Conservation (phyloP, 129 eudicot species). For the Flaveria robusta region DNA sequence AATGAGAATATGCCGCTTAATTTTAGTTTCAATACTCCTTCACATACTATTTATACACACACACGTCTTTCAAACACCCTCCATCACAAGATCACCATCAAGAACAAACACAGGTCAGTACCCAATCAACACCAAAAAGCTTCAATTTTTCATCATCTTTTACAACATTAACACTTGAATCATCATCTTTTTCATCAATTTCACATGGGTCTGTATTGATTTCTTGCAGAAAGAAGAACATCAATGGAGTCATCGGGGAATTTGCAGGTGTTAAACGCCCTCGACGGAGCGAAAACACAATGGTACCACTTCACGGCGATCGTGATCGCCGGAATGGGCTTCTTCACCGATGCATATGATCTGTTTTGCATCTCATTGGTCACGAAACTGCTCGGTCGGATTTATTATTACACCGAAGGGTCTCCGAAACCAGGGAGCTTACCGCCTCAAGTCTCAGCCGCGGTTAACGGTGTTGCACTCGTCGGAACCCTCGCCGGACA, state of each 20-base stretch:
- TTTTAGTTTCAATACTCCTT: conserved; percentile 41
- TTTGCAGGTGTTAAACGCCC: conserved; percentile 51
- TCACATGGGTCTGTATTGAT: conserved; percentile 6
- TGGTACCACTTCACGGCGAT: conserved; percentile 74
- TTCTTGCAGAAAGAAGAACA: not conserved
- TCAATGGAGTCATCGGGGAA: conserved; percentile 28
- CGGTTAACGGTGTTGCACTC: conserved; percentile 62
- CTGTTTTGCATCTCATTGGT: conserved; percentile 62
- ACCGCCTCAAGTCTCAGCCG: conserved; percentile 55
- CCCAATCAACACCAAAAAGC: not conserved
- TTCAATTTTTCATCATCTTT: not conserved
- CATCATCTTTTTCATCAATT: not conserved
- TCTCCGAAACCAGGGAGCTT: conserved; percentile 50
- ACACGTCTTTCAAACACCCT: conserved; percentile 5
- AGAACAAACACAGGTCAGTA: conserved; percentile 20
- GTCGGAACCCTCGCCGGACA: conserved; percentile 56
- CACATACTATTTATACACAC: conserved; percentile 28
- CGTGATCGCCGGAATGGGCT: conserved; percentile 66
- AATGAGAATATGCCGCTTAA: conserved; percentile 45
- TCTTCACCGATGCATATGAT: conserved; percentile 65
- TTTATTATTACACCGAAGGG: conserved; percentile 47
- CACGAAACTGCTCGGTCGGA: conserved; percentile 57
- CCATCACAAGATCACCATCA: not conserved
- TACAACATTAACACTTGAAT: conserved; percentile 14
- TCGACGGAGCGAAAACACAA: conserved; percentile 64